These are phyloP conservation scores for Collybiopsis confluens DNA, from an alignment of 768 basidiomycete species.

Conservation along the genomic window DNA sequence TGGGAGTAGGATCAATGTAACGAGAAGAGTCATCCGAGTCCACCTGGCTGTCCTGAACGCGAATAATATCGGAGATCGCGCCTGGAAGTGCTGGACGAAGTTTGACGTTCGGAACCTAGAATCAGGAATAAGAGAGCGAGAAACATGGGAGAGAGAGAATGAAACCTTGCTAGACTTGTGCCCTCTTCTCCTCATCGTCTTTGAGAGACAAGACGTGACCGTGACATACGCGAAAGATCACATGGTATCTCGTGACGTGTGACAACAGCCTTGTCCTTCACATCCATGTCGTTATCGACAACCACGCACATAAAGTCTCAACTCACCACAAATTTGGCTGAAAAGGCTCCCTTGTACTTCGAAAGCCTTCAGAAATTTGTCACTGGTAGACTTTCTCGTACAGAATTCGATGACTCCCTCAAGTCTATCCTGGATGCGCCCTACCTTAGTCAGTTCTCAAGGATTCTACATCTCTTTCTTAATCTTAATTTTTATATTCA, in stretches of 20 bases:
- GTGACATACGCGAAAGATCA: neutral
- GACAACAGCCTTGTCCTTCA: neutral
- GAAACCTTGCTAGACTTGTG: constrained; percentile 4
- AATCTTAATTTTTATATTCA: constrained; percentile 17
- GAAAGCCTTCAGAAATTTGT: constrained; percentile 62
- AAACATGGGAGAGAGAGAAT: neutral
- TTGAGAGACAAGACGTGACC: neutral
- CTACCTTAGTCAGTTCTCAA: constrained; percentile 37
- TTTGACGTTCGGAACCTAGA: constrained; percentile 78
- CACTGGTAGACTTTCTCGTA: constrained; percentile 61
- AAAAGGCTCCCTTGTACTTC: constrained; percentile 60
- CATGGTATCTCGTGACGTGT: neutral
- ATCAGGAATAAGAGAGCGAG: neutral
- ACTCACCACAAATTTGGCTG: constrained; percentile 56
- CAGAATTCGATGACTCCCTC: constrained; percentile 72
- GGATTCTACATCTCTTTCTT: neutral
- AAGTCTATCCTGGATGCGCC: constrained; percentile 58
- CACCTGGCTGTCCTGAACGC: constrained; percentile 43
- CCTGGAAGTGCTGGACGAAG: constrained; percentile 59
- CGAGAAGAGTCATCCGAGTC: constrained; percentile 39
- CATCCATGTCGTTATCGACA: constrained; percentile 69
- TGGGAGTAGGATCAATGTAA: constrained; percentile 48
- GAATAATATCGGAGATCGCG: constrained; percentile 28
- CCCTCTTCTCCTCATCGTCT: constrained; percentile 1
- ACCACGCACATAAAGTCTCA: constrained; percentile 71